Evolutionary conservation across 441 rosid genomes (phyloP), one percentile per base, ranked within the genome.

Genomic region (Croton laevigatus): DNA sequence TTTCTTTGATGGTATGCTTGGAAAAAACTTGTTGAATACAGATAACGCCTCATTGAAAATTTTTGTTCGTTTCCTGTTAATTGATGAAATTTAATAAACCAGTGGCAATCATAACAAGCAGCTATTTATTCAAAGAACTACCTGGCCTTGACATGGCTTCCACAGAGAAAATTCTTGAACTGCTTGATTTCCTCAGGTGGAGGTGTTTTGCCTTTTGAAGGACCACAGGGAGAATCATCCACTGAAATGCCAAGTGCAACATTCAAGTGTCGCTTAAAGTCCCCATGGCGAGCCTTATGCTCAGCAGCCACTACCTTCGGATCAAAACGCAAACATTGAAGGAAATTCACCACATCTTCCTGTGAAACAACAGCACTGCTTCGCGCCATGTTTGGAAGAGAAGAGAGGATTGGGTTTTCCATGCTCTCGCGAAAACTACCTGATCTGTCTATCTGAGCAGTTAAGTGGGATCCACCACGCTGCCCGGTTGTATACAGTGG

Each of bases 381-480:
- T 85, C 94, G 85, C 34, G 88, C 75, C 88, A 83, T 83, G 79
- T 71, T 85, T 58, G 91, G 87, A 63, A 86, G 85, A 84, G 97
- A 88, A 78, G 93, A 78, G 49, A 86, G 81, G 75, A 84, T 79
- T 66, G 91, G 87, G 75, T 82, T 88, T 75, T 93, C 97, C 83
- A 84, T 76, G 66, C 84, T 83, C 87, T 89, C 97, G 9, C 91
- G 91, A 73, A 91, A 95, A 83, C 96, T 89, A 76, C 95, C 82
- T 11, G 95, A 87, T 87, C 96, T 91, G 78, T 96, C 97, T 86
- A 89, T 78, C 71, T 82, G 84, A 79, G 88, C 82, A 75, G 88
- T 81, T 81, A 86, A 69, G 88, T 85, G 87, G 85, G 98, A 86
- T 86, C 96, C 95, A 79, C 97, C 95, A 79, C 88, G 89, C 77